Evolutionary conservation across 768 basidiomycete genomes (phyloP).

Genomic region (Boletus sp.): DNA sequence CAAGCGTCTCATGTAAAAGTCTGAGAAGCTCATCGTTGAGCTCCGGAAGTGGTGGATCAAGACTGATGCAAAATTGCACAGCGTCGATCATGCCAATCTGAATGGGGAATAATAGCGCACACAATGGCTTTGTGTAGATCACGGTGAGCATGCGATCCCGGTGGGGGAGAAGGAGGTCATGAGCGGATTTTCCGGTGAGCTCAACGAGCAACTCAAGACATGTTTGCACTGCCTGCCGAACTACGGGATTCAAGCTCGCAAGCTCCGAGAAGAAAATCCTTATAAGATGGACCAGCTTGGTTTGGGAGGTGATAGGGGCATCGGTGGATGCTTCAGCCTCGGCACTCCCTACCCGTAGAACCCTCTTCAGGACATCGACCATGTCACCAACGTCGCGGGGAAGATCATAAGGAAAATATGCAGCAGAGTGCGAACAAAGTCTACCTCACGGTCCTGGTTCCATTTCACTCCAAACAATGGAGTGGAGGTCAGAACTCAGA

Average conservation of each 20-base stretch:
- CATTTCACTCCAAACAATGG: conserved; percentile 72
- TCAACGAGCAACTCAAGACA: conserved; percentile 79
- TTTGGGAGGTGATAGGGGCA: conserved; percentile 40
- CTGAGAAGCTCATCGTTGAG: conserved; percentile 90
- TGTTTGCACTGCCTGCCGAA: conserved; percentile 79
- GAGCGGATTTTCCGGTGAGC: conserved; percentile 64
- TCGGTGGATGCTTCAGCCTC: conserved; percentile 48
- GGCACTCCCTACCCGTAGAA: conserved; percentile 60
- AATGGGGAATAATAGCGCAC: conserved; percentile 90
- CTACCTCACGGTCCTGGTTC: conserved; percentile 84
- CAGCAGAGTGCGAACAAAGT: conserved; percentile 85
- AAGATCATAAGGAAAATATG: conserved; percentile 87
- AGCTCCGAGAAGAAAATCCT: conserved; percentile 88
- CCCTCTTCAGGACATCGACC: conserved; percentile 66
- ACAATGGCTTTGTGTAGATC: conserved; percentile 94
- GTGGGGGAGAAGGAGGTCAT: too few species aligned
- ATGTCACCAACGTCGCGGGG: conserved; percentile 81
- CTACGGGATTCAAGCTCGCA: conserved; percentile 79
- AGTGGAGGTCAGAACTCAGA: conserved; percentile 73
- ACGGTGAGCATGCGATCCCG: conserved; percentile 86
- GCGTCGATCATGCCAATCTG: conserved; percentile 99
- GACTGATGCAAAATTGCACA: conserved; percentile 86
- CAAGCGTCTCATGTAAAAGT: conserved; percentile 89
- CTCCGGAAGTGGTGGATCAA: conserved; percentile 88
- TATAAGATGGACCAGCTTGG: conserved; percentile 64